Percentiles rank a stretch among this genome's conserved stretches.
Evolutionary conservation across 495 filamentous ascomycete genomes (phyloP).

Genomic region (Xylona heveae): DNA sequence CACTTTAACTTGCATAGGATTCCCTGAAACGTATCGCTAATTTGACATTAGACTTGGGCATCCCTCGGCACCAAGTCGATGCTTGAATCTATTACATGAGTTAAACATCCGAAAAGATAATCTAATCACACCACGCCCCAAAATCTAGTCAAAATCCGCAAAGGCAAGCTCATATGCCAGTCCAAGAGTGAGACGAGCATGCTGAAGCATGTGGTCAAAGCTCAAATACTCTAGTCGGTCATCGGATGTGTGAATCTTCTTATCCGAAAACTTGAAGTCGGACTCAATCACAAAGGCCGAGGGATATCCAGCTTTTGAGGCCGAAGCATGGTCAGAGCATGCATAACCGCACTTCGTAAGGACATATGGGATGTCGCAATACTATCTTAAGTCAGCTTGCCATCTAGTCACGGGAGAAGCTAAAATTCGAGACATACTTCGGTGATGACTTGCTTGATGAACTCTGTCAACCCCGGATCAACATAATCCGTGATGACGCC

Average conservation of each 20-base stretch:
- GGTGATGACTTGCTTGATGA: slow-evolving; percentile 77
- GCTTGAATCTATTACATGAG: too few species aligned
- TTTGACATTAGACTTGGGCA: too few species aligned
- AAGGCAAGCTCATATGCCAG: slow-evolving; percentile 78
- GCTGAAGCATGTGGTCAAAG: slow-evolving; percentile 96
- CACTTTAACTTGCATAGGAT: too few species aligned
- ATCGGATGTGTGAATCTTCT: slow-evolving; percentile 78
- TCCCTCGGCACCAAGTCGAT: too few species aligned
- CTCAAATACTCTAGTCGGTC: slow-evolving; percentile 74
- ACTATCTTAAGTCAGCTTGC: slow-evolving; percentile 25
- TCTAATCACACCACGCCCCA: background rate
- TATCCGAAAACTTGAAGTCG: slow-evolving; percentile 62
- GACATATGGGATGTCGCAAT: slow-evolving; percentile 77
- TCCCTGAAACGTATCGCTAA: too few species aligned
- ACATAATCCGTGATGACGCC: slow-evolving; percentile 92
- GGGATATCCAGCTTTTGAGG: slow-evolving; percentile 86
- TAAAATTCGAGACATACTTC: slow-evolving; percentile 25
- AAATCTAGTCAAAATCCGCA: slow-evolving; percentile 25
- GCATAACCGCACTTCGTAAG: slow-evolving; percentile 94
- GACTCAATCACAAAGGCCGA: slow-evolving; percentile 92
- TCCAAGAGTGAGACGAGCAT: slow-evolving; percentile 76
- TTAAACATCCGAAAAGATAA: too few species aligned
- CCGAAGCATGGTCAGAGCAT: slow-evolving; percentile 93
- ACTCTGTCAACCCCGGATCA: slow-evolving; percentile 57
- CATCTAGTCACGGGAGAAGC: slow-evolving; percentile 3